Conservation (phyloP, 345 rosid genomes). For the Reutealis trisperma region DNA sequence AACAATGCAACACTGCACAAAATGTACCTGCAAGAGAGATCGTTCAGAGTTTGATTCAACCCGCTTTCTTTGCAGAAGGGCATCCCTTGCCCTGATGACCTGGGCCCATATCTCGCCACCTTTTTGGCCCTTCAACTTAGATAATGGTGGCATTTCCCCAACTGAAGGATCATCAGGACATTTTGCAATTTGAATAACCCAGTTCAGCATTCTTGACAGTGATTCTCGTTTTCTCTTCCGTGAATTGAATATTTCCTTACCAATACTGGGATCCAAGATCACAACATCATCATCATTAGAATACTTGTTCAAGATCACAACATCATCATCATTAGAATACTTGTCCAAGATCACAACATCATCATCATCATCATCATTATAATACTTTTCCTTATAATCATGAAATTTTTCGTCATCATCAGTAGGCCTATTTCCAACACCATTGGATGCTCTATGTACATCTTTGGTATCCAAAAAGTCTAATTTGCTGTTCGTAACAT, state of each 20-base stretch:
- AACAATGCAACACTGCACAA: background rate
- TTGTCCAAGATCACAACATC: background rate
- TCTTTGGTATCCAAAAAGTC: slow-evolving; percentile 16
- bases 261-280: slow-evolving; percentile 10
- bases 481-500: slow-evolving; percentile 14
- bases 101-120: slow-evolving; percentile 45
- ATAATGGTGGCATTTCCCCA: slow-evolving; percentile 42
- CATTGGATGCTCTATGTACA: slow-evolving; percentile 14
- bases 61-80: slow-evolving; percentile 39
- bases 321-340: slow-evolving; percentile 3
- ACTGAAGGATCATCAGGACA: slow-evolving; percentile 48
- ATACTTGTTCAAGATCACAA: background rate
- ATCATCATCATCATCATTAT: slow-evolving; percentile 6
- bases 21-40: slow-evolving; percentile 16
- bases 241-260: slow-evolving; percentile 21
- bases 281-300: slow-evolving; percentile 9
- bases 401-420: slow-evolving; percentile 28
- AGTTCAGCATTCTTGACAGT: slow-evolving; percentile 52
- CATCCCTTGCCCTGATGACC: slow-evolving; percentile 51
- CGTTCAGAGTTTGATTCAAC: slow-evolving; percentile 9
- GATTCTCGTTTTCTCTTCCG: slow-evolving; percentile 48
- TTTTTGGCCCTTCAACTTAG: slow-evolving; percentile 42
- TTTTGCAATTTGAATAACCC: slow-evolving; percentile 60
- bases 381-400: slow-evolving; percentile 12
- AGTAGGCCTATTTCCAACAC: slow-evolving; percentile 17